phyloP scores from a whole-genome alignment of 2,329 filamentous ascomycete species.

The Fusarium pseudonygamai region DNA sequence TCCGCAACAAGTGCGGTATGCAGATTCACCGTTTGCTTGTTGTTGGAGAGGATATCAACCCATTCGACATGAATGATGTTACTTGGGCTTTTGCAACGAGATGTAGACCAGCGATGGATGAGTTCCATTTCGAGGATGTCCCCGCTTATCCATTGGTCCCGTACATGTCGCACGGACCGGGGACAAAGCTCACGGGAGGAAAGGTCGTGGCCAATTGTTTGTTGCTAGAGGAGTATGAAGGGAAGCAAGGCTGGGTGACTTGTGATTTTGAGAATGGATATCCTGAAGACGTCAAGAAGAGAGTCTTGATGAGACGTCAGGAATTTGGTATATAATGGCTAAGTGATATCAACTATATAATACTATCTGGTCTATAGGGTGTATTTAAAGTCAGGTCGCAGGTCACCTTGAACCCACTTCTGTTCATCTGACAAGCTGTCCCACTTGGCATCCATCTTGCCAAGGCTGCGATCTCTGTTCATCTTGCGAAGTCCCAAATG shows the following conservation, averaged over 20 bases:
- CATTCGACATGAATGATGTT: not conserved
- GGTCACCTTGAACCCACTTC: not conserved
- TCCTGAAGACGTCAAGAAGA: not conserved
- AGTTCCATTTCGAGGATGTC: not conserved
- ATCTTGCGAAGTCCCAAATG: not conserved
- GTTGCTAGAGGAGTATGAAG: not conserved
- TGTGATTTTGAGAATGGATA: not conserved
- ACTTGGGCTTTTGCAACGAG: not conserved
- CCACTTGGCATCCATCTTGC: not conserved
- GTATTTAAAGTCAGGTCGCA: not conserved
- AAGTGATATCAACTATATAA: no score
- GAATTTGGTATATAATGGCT: not conserved
- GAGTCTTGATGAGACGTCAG: not conserved
- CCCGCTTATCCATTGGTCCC: not conserved
- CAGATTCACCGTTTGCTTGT: not conserved
- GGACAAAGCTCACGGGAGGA: not conserved
- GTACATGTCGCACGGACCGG: not conserved
- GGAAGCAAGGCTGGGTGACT: not conserved
- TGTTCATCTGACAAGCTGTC: not conserved
- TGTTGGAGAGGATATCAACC: not conserved
- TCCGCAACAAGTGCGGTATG: not conserved
- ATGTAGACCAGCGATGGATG: not conserved
- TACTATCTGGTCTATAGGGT: not conserved
- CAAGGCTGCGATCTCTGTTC: not conserved
- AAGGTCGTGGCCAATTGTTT: not conserved